Evolutionary conservation across 2,329 filamentous ascomycete species (phyloP).

Genomic region (Pseudogymnoascus sp.): DNA sequence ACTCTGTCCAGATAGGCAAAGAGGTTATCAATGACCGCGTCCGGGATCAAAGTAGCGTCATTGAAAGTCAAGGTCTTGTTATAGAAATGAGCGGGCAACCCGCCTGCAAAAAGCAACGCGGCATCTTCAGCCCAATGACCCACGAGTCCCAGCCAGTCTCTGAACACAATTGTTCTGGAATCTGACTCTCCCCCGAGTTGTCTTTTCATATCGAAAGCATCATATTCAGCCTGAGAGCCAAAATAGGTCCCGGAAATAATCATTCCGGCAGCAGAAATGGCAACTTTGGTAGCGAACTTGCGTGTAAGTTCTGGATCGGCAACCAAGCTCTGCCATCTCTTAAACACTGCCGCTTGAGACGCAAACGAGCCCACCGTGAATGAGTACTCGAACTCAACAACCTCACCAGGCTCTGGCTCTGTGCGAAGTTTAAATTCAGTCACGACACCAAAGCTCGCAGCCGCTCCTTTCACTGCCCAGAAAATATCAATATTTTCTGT

Average conservation of each 20-base stretch:
- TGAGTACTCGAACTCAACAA: slow-evolving; percentile 51
- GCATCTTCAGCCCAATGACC: slow-evolving; percentile 42
- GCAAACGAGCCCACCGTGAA: slow-evolving; percentile 40
- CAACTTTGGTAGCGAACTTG: slow-evolving; percentile 49
- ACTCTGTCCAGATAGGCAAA: slow-evolving; percentile 45
- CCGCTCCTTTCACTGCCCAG: slow-evolving; percentile 28
- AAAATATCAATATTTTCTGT: slow-evolving; percentile 25
- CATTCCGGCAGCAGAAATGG: slow-evolving; percentile 43
- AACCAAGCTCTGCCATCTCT: slow-evolving; percentile 50
- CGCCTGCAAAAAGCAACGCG: slow-evolving; percentile 27
- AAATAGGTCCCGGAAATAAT: slow-evolving; percentile 54
- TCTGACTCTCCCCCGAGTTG: slow-evolving; percentile 35
- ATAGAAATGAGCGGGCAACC: slow-evolving; percentile 42
- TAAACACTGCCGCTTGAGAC: slow-evolving; percentile 41
- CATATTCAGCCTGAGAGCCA: slow-evolving; percentile 47
- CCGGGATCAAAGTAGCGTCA: slow-evolving; percentile 38
- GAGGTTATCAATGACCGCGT: slow-evolving; percentile 37
- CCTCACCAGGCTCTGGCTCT: slow-evolving; percentile 43
- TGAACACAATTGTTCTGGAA: slow-evolving; percentile 38
- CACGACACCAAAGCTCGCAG: slow-evolving; percentile 29
- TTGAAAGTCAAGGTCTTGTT: slow-evolving; percentile 49
- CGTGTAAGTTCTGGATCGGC: slow-evolving; percentile 46
- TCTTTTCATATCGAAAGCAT: slow-evolving; percentile 39
- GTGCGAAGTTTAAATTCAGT: slow-evolving; percentile 34
- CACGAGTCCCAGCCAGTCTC: slow-evolving; percentile 55